Conservation (phyloP, 2,329 filamentous ascomycete species). For the Fusarium nodosum region DNA sequence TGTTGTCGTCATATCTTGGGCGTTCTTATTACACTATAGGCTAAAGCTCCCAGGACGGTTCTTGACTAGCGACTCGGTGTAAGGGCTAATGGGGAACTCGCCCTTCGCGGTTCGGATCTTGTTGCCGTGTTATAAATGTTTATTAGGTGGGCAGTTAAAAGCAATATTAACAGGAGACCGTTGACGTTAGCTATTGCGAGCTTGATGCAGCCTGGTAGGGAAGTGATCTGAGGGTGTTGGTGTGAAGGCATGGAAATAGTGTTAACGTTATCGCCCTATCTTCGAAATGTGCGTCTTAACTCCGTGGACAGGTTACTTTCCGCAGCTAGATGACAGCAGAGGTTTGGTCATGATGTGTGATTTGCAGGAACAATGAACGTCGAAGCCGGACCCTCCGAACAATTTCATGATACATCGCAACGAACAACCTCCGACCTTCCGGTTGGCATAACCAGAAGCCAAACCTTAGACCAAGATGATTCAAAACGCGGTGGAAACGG, state of each 20-base stretch:
- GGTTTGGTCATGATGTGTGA: background rate
- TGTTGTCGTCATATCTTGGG: conserved; percentile 28
- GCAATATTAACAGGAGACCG: background rate
- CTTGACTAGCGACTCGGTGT: conserved; percentile 1
- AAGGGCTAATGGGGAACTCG: conserved; percentile 9
- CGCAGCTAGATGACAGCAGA: background rate
- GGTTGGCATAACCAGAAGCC: background rate
- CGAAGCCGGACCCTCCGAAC: background rate
- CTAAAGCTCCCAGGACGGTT: background rate
- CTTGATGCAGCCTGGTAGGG: background rate
- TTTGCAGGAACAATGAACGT: background rate
- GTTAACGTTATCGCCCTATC: background rate
- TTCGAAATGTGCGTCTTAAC: background rate
- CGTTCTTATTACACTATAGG: conserved; percentile 24
- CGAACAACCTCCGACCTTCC: background rate
- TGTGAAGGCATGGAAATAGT: background rate
- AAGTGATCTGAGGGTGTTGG: background rate
- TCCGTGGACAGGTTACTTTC: background rate
- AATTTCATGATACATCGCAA: background rate
- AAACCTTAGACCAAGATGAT: background rate
- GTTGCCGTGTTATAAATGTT: conserved; percentile 26
- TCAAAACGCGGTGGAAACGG: background rate
- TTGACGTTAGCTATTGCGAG: background rate
- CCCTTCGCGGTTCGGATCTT: conserved; percentile 22
- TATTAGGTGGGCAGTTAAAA: conserved; percentile 8